These are phyloP conservation scores for Boletus vinaceobasis DNA, from an alignment of 768 basidiomycete species.

Conservation along the genomic window DNA sequence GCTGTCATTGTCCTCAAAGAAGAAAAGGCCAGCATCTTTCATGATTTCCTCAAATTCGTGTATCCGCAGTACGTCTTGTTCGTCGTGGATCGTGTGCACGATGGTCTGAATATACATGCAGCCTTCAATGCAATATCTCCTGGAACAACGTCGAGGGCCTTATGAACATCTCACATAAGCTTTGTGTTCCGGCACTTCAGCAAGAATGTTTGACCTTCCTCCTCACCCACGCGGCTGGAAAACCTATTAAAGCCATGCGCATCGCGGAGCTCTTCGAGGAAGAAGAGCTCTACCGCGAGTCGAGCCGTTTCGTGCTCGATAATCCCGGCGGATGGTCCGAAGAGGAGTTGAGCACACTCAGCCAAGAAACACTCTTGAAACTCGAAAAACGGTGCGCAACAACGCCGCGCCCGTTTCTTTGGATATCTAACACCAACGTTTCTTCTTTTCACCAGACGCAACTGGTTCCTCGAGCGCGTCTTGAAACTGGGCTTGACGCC, in stretches of 20 bases:
- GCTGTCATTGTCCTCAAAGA: slow-evolving; percentile 89
- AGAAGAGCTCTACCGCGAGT: slow-evolving; percentile 86
- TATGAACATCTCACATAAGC: slow-evolving; percentile 87
- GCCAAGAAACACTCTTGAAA: slow-evolving; percentile 79
- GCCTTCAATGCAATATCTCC: slow-evolving; percentile 86
- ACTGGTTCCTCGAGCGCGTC: slow-evolving; percentile 94
- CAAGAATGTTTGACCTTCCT: slow-evolving; percentile 83
- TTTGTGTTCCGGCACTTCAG: slow-evolving; percentile 79
- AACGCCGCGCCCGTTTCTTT: neutral
- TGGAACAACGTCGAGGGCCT: slow-evolving; percentile 94
- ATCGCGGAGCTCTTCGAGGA: slow-evolving; percentile 90
- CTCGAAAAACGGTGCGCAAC: slow-evolving; percentile 72
- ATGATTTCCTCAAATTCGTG: slow-evolving; percentile 90
- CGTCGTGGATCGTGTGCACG: neutral
- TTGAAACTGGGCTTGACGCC: slow-evolving; percentile 85
- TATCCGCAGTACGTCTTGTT: slow-evolving; percentile 76
- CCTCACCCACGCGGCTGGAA: slow-evolving; percentile 87
- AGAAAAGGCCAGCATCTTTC: slow-evolving; percentile 85
- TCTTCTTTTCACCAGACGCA: slow-evolving; percentile 49
- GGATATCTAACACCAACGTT: neutral
- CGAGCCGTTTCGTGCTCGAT: slow-evolving; percentile 88
- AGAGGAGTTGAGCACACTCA: slow-evolving; percentile 77
- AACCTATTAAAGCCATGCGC: slow-evolving; percentile 88
- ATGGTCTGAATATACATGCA: slow-evolving; percentile 25
- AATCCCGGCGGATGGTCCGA: slow-evolving; percentile 86